phyloP scores from a whole-genome alignment of 129 eudicot species.

The Tagetes erecta region DNA sequence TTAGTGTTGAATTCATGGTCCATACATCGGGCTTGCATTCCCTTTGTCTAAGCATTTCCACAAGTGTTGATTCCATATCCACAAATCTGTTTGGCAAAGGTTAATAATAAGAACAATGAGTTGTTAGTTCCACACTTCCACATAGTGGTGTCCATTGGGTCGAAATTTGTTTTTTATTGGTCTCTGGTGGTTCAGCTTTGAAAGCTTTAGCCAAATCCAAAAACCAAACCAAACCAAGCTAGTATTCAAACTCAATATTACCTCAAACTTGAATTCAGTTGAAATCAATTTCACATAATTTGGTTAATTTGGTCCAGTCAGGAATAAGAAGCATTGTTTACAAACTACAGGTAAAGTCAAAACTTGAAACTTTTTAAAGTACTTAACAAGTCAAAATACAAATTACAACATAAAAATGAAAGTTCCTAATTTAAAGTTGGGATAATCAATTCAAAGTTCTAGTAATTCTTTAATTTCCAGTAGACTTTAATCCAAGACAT shows the following conservation, averaged over 20 bases:
- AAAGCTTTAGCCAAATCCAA: not conserved
- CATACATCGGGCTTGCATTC: slow-evolving; percentile 87
- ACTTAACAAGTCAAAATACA: not conserved
- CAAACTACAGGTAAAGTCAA: not conserved
- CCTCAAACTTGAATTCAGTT: not conserved
- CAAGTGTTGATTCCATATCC: slow-evolving; percentile 87
- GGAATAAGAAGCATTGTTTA: not conserved
- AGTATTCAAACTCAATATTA: not conserved
- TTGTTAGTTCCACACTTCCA: not conserved
- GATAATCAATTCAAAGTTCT: not conserved
- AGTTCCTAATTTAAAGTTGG: not conserved
- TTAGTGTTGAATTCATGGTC: slow-evolving; percentile 91
- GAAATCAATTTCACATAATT: too few relatives aligned
- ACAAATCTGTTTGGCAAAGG: slow-evolving; percentile 42
- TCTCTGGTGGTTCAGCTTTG: not conserved
- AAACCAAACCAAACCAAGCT: not conserved
- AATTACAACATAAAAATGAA: not conserved
- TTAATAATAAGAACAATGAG: slow-evolving; percentile 16
- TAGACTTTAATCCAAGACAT: not conserved
- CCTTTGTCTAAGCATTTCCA: slow-evolving; percentile 73
- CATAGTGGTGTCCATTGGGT: not conserved
- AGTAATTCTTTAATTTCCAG: not conserved
- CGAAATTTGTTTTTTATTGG: not conserved
- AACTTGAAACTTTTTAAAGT: not conserved
- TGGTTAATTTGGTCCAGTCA: not conserved